Percentiles rank a stretch among this genome's conserved stretches.
phyloP scores from a whole-genome alignment of 2,329 filamentous ascomycete species.

The Stemphylium beticola region DNA sequence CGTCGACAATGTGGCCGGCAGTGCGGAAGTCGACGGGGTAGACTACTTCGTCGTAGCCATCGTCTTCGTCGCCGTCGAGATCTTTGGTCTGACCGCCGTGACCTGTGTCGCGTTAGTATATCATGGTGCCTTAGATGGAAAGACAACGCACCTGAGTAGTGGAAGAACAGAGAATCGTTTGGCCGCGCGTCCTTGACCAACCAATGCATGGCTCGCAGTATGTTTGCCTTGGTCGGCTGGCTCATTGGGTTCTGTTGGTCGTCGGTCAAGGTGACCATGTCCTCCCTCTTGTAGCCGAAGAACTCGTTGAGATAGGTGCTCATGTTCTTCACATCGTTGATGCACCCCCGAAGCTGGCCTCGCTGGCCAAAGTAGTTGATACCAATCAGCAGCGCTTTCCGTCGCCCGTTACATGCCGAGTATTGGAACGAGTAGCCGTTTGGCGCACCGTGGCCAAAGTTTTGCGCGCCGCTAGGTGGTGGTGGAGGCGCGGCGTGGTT shows the following conservation, averaged over 20 bases:
- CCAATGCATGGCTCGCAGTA: conserved; percentile 96
- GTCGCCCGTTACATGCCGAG: conserved; percentile 84
- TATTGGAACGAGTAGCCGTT: conserved; percentile 85
- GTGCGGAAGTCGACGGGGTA: conserved; percentile 83
- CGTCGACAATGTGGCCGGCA: conserved; percentile 81
- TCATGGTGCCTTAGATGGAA: background rate
- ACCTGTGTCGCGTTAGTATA: conserved; percentile 53
- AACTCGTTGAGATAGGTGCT: conserved; percentile 85
- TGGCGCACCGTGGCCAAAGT: conserved; percentile 73
- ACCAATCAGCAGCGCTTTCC: conserved; percentile 89
- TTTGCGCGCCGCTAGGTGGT: conserved; percentile 64
- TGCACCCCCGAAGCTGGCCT: conserved; percentile 88
- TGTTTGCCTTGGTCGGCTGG: conserved; percentile 94
- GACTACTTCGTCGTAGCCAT: conserved; percentile 83
- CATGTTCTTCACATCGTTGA: conserved; percentile 98
- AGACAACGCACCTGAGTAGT: conserved; percentile 79
- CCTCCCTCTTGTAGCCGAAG: conserved; percentile 91
- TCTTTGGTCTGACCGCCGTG: conserved; percentile 84
- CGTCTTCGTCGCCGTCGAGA: conserved; percentile 78
- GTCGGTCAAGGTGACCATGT: conserved; percentile 96
- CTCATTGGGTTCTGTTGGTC: conserved; percentile 98
- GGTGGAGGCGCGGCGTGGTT: conserved; percentile 67
- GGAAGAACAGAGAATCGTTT: conserved; percentile 96
- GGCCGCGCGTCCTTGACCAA: conserved; percentile 89
- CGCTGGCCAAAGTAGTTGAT: conserved; percentile 97